Evolutionary conservation across 2,329 filamentous ascomycete genomes (phyloP).

Genomic region (Trichophyton equinum): DNA sequence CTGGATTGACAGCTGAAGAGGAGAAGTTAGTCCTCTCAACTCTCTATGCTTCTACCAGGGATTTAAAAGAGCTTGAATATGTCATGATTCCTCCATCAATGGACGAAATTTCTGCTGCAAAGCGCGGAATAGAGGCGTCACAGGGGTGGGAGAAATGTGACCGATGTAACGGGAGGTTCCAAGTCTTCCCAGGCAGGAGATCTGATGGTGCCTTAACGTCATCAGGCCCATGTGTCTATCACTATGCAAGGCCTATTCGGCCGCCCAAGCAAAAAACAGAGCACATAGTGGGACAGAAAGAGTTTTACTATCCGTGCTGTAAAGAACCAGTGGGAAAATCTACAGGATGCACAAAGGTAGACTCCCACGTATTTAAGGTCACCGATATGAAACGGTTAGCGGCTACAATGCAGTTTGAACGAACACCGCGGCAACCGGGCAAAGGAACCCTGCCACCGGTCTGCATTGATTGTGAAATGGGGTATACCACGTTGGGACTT

Average conservation of each 20-base stretch:
- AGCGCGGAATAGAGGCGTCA: constrained; percentile 51
- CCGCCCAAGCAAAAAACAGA: constrained; percentile 43
- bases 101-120: constrained; percentile 54
- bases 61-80: constrained; percentile 39
- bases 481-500: constrained; percentile 75
- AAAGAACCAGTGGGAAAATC: constrained; percentile 59
- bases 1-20: constrained; percentile 52
- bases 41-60: constrained; percentile 18
- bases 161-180: constrained; percentile 72
- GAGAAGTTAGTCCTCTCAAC: constrained; percentile 49
- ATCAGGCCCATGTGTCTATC: constrained; percentile 66
- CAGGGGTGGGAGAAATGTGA: constrained; percentile 81
- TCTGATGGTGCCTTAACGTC: constrained; percentile 62
- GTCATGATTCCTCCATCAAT: constrained; percentile 54
- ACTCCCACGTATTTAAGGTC: constrained; percentile 79
- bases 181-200: constrained; percentile 78
- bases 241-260: constrained; percentile 59
- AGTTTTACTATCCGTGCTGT: constrained; percentile 66
- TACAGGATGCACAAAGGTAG: constrained; percentile 56
- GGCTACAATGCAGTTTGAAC: constrained; percentile 62
- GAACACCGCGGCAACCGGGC: constrained; percentile 47
- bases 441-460: constrained; percentile 39
- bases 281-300: constrained; percentile 42
- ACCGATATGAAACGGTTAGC: constrained; percentile 65
- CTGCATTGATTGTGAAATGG: constrained; percentile 95